Base-by-base conservation (phyloP, 768 basidiomycete species). In the Leccinellum albellum region DNA sequence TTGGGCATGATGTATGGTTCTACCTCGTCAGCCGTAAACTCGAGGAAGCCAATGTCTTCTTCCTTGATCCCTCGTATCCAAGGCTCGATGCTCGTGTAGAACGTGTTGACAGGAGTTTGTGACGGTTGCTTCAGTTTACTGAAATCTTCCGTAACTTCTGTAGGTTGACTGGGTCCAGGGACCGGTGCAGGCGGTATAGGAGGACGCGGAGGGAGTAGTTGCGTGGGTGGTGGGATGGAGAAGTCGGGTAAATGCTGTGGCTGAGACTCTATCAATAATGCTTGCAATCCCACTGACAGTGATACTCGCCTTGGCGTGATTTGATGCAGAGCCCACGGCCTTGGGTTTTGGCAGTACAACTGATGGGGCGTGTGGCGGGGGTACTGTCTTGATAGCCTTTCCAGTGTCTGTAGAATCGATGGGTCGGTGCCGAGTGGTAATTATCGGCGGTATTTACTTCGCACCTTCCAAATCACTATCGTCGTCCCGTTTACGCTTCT, bases 11-110 rank as follows among this genome's bases (percentile, higher is more conserved):
- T 73, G 65, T 84, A 97, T 0, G 92, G 88, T 56, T 94, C 91
- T 9, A 91, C 78, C 59, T 97, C 94, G 65, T 98, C 94, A n/a
- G 83, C 90, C 12, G 87, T 87, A 65, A 90, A 90, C 58, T 92
- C 89, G 52, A 99, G 79, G 72, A 94, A 95, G 3, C 96, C 96
- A 28, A 98, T 76, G 67, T 99, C 97, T 72, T 98, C 97, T 73
- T 98, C 97, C 60, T 88, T 88, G 45, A 98, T 85, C 23, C 84
- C 83, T 51, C 94, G 86, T 66, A 95, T 78, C 78, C 90, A 99
- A 12, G 91, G 89, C 66, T 98, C 96, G 47, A 96, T 84, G 65
- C 86, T 88, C 24, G 87, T 78, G 73, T 94, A 94, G 69, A 97
- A 98, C 1, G 92, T 93, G 29, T 76, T 81, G 28, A 88, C 81